These are phyloP conservation scores for Aechmea fasciata DNA, from an alignment of 176 grass and related monocot genomes.

Conservation along the genomic window DNA sequence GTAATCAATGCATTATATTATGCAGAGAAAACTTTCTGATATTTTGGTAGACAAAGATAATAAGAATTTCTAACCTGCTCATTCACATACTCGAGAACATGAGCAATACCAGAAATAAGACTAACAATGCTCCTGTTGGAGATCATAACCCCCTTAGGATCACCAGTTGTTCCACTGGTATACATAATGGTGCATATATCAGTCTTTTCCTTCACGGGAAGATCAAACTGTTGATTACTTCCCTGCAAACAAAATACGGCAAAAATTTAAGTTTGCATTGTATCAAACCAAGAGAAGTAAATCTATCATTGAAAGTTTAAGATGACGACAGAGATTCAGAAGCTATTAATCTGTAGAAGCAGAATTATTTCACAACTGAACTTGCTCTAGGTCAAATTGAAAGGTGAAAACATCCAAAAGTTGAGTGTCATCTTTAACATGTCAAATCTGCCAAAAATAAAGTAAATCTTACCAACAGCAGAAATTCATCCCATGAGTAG, in stretches of 20 bases:
- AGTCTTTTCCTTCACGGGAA: slow-evolving; percentile 49
- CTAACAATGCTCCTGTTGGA: slow-evolving; percentile 67
- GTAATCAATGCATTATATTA: too few species aligned
- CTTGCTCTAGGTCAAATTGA: too few species aligned
- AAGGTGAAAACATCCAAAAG: too few species aligned
- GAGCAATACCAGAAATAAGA: slow-evolving; percentile 56
- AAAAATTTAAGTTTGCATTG: too few species aligned
- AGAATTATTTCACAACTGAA: too few species aligned
- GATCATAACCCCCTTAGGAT: slow-evolving; percentile 79
- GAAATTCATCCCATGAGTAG: slow-evolving; percentile 64
- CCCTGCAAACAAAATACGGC: slow-evolving; percentile 36
- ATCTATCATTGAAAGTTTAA: background rate
- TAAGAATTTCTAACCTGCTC: slow-evolving; percentile 31
- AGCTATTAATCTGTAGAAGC: background rate
- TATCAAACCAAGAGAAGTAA: background rate
- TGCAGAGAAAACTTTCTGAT: too few species aligned
- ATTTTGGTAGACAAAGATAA: background rate
- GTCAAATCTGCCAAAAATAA: too few species aligned
- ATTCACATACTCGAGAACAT: slow-evolving; percentile 39
- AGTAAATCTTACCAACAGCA: slow-evolving; percentile 54
- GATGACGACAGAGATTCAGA: background rate
- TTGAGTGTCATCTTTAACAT: too few species aligned
- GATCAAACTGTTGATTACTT: slow-evolving; percentile 51
- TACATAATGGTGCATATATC: slow-evolving; percentile 93
- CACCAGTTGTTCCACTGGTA: slow-evolving; percentile 86